phyloP scores from a whole-genome alignment of 148 eudicot genomes.

The Vaccinium myrtillus region DNA sequence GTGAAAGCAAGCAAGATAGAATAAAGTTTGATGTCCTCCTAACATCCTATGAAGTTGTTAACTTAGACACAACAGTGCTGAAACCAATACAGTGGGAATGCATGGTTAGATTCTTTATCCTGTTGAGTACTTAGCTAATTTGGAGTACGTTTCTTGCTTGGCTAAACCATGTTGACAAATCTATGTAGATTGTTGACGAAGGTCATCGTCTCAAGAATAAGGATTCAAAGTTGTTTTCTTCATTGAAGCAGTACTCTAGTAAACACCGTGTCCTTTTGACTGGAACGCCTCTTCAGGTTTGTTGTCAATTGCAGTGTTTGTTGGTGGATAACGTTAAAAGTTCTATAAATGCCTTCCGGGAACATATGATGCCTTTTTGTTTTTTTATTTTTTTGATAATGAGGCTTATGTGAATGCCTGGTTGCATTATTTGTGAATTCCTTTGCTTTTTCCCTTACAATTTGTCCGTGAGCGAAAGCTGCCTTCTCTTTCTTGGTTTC shows the following conservation, averaged over 20 bases:
- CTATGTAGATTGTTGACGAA: constrained; percentile 89
- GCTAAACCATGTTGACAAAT: constrained; percentile 17
- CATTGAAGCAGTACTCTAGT: constrained; percentile 69
- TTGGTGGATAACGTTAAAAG: not conserved
- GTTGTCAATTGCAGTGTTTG: constrained; percentile 5
- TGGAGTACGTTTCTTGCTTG: constrained; percentile 9
- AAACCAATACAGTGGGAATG: constrained; percentile 94
- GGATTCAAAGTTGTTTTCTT: constrained; percentile 86
- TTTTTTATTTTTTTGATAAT: not conserved
- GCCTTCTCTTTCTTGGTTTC: not conserved
- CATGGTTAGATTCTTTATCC: constrained; percentile 59
- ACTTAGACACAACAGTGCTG: constrained; percentile 66
- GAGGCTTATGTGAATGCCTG: not conserved
- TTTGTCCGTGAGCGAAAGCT: not conserved
- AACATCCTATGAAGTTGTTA: constrained; percentile 96
- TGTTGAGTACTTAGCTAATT: constrained; percentile 5
- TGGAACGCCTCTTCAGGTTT: constrained; percentile 99
- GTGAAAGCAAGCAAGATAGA: constrained; percentile 83
- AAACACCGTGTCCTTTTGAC: constrained; percentile 89
- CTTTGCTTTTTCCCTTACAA: not conserved
- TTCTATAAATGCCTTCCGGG: not conserved
- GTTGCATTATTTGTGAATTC: not conserved
- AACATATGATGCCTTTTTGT: not conserved
- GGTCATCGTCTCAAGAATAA: constrained; percentile 98
- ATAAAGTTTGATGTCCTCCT: constrained; percentile 93